Evolutionary conservation across 129 eudicot species (phyloP).

Genomic region (Apium graveolens): DNA sequence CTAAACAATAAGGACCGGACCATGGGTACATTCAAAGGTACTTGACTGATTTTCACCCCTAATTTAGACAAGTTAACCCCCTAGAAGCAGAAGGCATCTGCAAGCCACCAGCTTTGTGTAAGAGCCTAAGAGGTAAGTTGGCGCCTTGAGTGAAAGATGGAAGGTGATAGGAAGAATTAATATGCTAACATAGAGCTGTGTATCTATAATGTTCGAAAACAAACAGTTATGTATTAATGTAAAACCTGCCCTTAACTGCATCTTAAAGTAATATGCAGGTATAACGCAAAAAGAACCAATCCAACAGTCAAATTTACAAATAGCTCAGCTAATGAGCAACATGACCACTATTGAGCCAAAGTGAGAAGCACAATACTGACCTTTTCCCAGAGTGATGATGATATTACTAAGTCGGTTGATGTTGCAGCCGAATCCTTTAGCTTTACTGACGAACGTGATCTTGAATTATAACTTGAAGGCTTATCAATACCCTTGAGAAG

Average conservation of each 20-base stretch:
- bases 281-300: not conserved
- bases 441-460: constrained; percentile 65
- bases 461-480: constrained; percentile 56
- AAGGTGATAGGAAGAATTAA: not conserved
- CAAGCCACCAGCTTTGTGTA: not conserved
- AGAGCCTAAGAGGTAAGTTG: not conserved
- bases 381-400: constrained; percentile 76
- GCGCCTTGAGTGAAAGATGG: not conserved
- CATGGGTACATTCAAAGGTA: no score
- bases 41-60: not conserved
- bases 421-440: constrained; percentile 38
- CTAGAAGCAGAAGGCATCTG: not conserved
- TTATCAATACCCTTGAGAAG: constrained; percentile 31
- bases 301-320: no score
- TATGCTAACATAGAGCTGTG: not conserved
- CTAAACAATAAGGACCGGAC: not conserved
- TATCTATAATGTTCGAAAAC: not conserved
- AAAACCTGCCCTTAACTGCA: not conserved
- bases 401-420: constrained; percentile 23
- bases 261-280: not conserved
- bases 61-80: not conserved
- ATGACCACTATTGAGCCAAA: not conserved
- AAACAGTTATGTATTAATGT: not conserved
- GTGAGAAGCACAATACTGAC: constrained; percentile 23
- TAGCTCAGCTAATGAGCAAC: no score